A percentile compares a stretch with the other conserved stretches of the same genome.
These are phyloP conservation scores for Trebouxia sp. DNA, from an alignment of 139 green algal species.

Conservation along the genomic window DNA sequence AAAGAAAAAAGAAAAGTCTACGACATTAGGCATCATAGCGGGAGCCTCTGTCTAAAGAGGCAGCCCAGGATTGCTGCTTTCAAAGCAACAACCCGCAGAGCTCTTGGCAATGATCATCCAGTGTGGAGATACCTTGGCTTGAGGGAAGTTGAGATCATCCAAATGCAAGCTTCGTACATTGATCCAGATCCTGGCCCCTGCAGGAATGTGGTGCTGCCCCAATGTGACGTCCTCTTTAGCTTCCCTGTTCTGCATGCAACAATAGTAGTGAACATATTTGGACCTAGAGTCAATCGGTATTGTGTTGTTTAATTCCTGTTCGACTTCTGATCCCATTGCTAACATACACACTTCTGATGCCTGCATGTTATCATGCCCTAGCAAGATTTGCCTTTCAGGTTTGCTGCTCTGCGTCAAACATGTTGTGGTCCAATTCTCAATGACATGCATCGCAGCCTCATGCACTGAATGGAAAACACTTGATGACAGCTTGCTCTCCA, in stretches of 20 bases:
- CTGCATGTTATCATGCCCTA: no score
- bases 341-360: neutral
- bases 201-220: neutral
- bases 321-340: no score
- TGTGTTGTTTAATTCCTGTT: no score
- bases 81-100: no score
- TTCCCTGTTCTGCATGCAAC: neutral
- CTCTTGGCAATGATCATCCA: neutral
- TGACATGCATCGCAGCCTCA: neutral
- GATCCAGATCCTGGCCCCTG: conserved; percentile 10
- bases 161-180: conserved; percentile 25
- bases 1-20: no score
- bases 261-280: no score
- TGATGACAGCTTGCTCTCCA: neutral
- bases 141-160: neutral
- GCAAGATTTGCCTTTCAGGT: neutral
- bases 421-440: neutral
- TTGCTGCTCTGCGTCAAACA: neutral
- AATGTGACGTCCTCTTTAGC: neutral
- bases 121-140: neutral
- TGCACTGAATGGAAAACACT: neutral
- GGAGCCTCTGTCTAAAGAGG: no score
- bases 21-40: no score
- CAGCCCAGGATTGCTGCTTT: no score
- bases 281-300: no score